phyloP scores from a whole-genome alignment of 2,329 filamentous ascomycete genomes.

The Fusarium gaditjirri region DNA sequence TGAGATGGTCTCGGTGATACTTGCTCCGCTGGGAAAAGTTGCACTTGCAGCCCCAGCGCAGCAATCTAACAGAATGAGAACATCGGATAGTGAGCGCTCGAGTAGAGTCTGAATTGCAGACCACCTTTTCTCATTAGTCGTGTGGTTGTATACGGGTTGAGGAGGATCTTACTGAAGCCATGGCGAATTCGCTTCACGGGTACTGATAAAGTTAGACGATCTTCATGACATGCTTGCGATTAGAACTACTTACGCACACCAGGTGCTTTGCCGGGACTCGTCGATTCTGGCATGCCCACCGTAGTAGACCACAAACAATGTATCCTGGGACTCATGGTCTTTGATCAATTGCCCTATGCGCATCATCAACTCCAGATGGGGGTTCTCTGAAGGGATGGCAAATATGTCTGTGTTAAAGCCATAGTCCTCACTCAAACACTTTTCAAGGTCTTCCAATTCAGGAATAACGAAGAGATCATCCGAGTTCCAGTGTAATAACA shows the following conservation, averaged over 20 bases:
- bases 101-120: constrained; percentile 69
- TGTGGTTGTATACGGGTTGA: neutral
- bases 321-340: constrained; percentile 64
- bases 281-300: constrained; percentile 70
- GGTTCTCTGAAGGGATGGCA: constrained; percentile 67
- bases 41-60: constrained; percentile 70
- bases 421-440: constrained; percentile 65
- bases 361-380: constrained; percentile 68
- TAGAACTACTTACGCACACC: constrained; percentile 63
- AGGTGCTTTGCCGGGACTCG: constrained; percentile 68
- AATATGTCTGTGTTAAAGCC: constrained; percentile 68
- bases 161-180: constrained; percentile 61
- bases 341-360: constrained; percentile 67
- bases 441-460: constrained; percentile 66
- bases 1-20: constrained; percentile 70
- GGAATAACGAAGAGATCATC: constrained; percentile 69
- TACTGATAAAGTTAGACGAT: constrained; percentile 49
- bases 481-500: constrained; percentile 67
- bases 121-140: constrained; percentile 54
- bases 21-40: constrained; percentile 66
- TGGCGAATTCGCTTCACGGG: constrained; percentile 61
- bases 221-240: neutral
- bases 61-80: constrained; percentile 68
- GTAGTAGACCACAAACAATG: constrained; percentile 68
- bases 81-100: constrained; percentile 67